These are phyloP conservation scores for Eremochloa ophiuroides DNA, from an alignment of 176 grass and related monocot species.

Conservation along the genomic window DNA sequence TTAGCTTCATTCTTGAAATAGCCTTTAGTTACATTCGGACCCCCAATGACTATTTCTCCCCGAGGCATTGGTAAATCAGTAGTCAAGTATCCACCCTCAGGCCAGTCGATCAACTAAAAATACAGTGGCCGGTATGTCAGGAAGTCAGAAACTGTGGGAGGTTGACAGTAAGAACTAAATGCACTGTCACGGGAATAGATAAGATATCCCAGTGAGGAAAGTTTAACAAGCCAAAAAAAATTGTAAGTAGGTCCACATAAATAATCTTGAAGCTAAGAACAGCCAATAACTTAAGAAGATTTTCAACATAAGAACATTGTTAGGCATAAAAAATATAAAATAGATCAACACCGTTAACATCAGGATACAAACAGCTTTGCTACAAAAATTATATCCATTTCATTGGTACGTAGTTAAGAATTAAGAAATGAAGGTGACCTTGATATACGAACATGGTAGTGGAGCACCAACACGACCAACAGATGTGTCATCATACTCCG, in stretches of 20 bases:
- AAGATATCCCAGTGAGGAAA: background rate
- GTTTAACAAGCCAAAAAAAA: slow-evolving; percentile 4
- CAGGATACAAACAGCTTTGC: slow-evolving; percentile 5
- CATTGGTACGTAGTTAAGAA: background rate
- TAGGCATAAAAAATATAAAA: slow-evolving; percentile 4
- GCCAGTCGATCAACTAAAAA: slow-evolving; percentile 85
- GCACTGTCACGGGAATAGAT: background rate
- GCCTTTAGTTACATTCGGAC: slow-evolving; percentile 85
- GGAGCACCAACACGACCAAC: slow-evolving; percentile 93
- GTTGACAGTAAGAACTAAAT: background rate
- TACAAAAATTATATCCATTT: background rate
- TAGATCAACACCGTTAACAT: background rate
- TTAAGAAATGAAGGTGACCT: slow-evolving; percentile 42
- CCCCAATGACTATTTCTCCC: slow-evolving; percentile 91
- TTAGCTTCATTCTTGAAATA: slow-evolving; percentile 97
- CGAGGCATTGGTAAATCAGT: slow-evolving; percentile 85
- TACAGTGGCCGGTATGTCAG: slow-evolving; percentile 30
- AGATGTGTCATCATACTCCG: slow-evolving; percentile 84
- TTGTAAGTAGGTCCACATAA: background rate
- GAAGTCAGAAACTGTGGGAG: slow-evolving; percentile 17
- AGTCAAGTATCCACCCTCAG: slow-evolving; percentile 81
- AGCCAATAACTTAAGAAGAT: background rate
- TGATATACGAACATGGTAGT: slow-evolving; percentile 82
- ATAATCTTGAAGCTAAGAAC: slow-evolving; percentile 1
- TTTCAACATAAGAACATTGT: slow-evolving; percentile 2